Percentiles rank a stretch among this genome's conserved stretches.
Evolutionary conservation across 2,329 filamentous ascomycete genomes (phyloP).

Genomic region (Knoxdaviesia capensis): DNA sequence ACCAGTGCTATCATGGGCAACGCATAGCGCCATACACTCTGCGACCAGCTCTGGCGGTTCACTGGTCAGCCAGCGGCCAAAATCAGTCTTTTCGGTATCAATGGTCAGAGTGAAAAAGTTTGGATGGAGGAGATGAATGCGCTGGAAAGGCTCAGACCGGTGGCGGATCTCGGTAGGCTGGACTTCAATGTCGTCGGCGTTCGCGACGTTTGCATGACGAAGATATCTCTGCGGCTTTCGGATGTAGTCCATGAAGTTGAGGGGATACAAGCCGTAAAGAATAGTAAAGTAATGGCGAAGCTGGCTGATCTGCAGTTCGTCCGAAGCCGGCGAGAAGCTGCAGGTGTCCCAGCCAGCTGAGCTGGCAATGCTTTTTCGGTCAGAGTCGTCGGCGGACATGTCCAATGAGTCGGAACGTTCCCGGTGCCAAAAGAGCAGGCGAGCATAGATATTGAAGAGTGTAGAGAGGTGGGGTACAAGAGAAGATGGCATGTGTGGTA

Average conservation of each 20-base stretch:
- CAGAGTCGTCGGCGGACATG: constrained; percentile 11
- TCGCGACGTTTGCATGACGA: constrained; percentile 48
- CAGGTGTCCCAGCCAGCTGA: constrained; percentile 42
- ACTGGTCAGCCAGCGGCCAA: constrained; percentile 59
- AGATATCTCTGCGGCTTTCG: constrained; percentile 64
- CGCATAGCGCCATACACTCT: constrained; percentile 53
- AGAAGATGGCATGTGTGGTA: constrained; percentile 61
- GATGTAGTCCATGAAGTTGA: constrained; percentile 76
- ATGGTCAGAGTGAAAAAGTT: constrained; percentile 66
- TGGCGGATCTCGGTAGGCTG: constrained; percentile 60
- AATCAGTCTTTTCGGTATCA: constrained; percentile 60
- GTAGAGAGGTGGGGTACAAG: constrained; percentile 48
- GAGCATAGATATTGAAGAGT: constrained; percentile 64
- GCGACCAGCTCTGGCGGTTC: constrained; percentile 64
- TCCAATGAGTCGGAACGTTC: constrained; percentile 23
- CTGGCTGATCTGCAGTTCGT: constrained; percentile 43
- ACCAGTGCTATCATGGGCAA: constrained; percentile 4
- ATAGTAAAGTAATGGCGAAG: constrained; percentile 62
- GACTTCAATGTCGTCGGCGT: constrained; percentile 55
- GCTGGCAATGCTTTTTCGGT: constrained; percentile 7
- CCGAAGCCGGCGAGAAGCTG: constrained; percentile 37
- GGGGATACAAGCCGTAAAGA: constrained; percentile 63
- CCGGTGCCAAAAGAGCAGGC: constrained; percentile 60
- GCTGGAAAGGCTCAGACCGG: constrained; percentile 54
- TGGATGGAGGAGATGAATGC: constrained; percentile 57